Evolutionary conservation across 2,329 filamentous ascomycete species (phyloP).

Genomic region (Gaeumannomyces tritici): DNA sequence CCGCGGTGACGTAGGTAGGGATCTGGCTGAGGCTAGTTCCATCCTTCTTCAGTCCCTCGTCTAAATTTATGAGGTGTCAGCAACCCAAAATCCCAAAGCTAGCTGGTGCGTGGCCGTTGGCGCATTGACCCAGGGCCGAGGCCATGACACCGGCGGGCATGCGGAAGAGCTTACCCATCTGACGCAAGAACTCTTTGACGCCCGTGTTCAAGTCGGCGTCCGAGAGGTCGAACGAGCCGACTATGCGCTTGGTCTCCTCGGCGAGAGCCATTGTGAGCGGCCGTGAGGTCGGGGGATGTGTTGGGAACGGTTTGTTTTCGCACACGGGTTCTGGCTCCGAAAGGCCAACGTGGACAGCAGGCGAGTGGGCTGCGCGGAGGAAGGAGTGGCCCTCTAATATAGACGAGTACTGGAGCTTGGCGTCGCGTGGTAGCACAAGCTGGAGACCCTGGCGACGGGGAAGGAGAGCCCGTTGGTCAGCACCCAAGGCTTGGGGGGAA

Average conservation of each 20-base stretch:
- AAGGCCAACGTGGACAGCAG: conserved; percentile 25
- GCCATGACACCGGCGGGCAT: neutral
- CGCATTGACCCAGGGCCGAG: neutral
- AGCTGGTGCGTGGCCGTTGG: neutral
- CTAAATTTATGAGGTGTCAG: conserved; percentile 30
- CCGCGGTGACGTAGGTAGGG: conserved; percentile 89
- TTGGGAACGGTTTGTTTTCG: conserved; percentile 46
- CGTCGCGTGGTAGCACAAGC: conserved; percentile 36
- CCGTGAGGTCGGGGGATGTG: conserved; percentile 41
- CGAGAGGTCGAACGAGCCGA: conserved; percentile 76
- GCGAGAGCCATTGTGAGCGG: conserved; percentile 51
- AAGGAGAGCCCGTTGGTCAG: neutral
- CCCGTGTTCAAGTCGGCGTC: conserved; percentile 69
- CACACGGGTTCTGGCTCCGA: conserved; percentile 37
- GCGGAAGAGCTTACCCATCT: conserved; percentile 56
- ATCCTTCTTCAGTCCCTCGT: conserved; percentile 71
- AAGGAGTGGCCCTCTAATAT: conserved; percentile 21
- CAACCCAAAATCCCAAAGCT: neutral
- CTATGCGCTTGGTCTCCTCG: conserved; percentile 69
- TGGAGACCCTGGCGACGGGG: conserved; percentile 20
- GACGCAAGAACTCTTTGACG: conserved; percentile 74
- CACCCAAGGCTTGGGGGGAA: neutral
- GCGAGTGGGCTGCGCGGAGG: conserved; percentile 27
- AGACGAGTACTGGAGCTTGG: conserved; percentile 31
- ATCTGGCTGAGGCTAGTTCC: conserved; percentile 87